These are phyloP conservation scores for Acanthamoeba triangularis DNA, from an alignment of 208 protist species.

Conservation along the genomic window DNA sequence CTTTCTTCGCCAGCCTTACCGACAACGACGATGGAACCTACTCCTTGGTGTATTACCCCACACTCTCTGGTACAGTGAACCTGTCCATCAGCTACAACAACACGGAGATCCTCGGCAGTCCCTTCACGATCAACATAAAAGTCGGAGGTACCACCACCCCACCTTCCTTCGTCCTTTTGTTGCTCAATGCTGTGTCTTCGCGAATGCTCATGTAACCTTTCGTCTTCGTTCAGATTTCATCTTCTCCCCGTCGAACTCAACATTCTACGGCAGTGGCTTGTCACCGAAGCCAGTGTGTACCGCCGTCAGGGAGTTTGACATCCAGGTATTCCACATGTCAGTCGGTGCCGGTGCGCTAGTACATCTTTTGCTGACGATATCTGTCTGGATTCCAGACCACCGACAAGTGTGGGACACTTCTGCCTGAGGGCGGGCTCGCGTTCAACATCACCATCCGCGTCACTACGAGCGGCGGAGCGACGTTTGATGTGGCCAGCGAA, in stretches of 20 bases:
- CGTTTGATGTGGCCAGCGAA: background rate
- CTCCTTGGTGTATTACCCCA: constrained; percentile 24
- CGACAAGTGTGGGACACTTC: background rate
- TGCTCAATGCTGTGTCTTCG: background rate
- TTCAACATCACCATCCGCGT: constrained; percentile 29
- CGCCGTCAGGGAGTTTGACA: constrained; percentile 41
- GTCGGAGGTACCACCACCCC: background rate
- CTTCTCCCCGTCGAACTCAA: constrained; percentile 15
- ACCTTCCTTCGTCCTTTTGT: background rate
- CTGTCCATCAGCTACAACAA: background rate
- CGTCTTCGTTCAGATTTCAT: constrained; percentile 17
- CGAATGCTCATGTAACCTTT: background rate
- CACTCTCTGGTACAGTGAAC: constrained; percentile 38
- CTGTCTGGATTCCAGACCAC: background rate
- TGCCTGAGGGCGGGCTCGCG: background rate
- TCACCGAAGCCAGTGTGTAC: constrained; percentile 47
- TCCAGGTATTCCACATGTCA: constrained; percentile 9
- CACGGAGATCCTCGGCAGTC: constrained; percentile 30
- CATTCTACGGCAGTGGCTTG: constrained; percentile 47
- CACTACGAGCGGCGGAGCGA: background rate
- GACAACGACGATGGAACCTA: constrained; percentile 71
- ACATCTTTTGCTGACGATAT: background rate
- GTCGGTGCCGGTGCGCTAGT: background rate
- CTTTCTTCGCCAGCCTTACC: constrained; percentile 2
- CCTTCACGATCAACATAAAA: constrained; percentile 38